Evolutionary conservation across 129 eudicot genomes (phyloP), one percentile per base, ranked within the genome.

Genomic region (Escallonia rubra): DNA sequence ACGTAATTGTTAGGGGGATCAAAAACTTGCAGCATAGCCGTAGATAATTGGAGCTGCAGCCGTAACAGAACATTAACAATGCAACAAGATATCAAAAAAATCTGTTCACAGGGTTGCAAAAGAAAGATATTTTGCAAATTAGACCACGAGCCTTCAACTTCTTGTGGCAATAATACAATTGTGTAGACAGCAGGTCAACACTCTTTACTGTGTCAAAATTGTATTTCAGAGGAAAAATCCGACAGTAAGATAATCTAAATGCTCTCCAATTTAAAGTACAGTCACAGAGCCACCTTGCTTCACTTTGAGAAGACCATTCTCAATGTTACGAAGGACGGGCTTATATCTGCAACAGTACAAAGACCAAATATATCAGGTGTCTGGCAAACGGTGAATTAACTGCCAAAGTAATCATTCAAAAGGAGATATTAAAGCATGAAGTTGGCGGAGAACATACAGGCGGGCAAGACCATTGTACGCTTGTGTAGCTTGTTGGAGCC

Each of bases 301-400:
- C 90, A 94, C 76, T 85, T 81, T 89, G 69, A 94, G 76, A 42
- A 94, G 86, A 79, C 81, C 81, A 66, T 61, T 89, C 90, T 94
- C 99, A 39, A 94, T 89, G 81, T 94, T 87, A 63, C 99, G 79
- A 73, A 94, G 67, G 64, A 89, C 86, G 3, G 99, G 99, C 62
- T 94, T 84, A 81, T 93, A 93, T 67, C 99, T 93, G 95, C 72
- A 77, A 77, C 39, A 70, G 2, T 8, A 5, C 11, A 50, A 42
- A 43, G 44, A 48, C 52, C 6, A 38, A 10, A n/a, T 6, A 38
- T 58, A 43, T 50, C 10, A 49, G 9, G 13, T 43, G 3, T 5
- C 5, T 11, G 48, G 46, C 44, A 63, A 57, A 45, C 3, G 39
- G 43, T 51, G 45, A 7, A 47, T 4, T 34, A 4, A 54, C 59